Evolutionary conservation across 2,329 filamentous ascomycete species (phyloP).

Genomic region (Calonectria crousiana): DNA sequence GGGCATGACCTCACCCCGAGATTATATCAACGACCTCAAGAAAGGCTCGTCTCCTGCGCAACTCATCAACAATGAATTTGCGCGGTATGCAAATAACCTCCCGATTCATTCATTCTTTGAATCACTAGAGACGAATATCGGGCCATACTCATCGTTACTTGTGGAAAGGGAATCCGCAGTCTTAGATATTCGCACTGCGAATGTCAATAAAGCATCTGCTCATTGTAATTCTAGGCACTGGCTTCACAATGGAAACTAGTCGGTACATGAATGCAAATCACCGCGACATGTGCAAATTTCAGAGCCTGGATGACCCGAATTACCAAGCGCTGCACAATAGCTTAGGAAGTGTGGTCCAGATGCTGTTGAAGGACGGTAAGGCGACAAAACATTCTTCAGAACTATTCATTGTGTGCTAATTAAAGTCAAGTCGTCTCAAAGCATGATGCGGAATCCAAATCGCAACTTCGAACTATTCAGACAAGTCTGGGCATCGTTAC

Average conservation of each 20-base stretch:
- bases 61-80: slow-evolving; percentile 50
- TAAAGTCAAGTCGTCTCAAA: not conserved
- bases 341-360: slow-evolving; percentile 17
- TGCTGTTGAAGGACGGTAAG: not conserved
- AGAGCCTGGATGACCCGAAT: slow-evolving; percentile 41
- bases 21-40: slow-evolving; percentile 43
- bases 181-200: slow-evolving; percentile 34
- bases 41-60: slow-evolving; percentile 38
- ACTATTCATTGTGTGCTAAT: not conserved
- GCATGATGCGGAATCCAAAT: not conserved
- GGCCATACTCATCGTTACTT: slow-evolving; percentile 33
- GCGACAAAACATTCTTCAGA: not conserved
- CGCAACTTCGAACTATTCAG: not conserved
- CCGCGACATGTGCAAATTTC: slow-evolving; percentile 49
- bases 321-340: slow-evolving; percentile 44
- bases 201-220: not conserved
- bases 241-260: not conserved
- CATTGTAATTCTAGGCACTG: not conserved
- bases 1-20: slow-evolving; percentile 30
- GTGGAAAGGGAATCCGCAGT: slow-evolving; percentile 50
- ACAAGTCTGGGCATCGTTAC: not conserved
- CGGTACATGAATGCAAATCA: slow-evolving; percentile 44
- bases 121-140: slow-evolving; percentile 34
- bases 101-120: slow-evolving; percentile 52
- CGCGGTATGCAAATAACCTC: slow-evolving; percentile 39